These are phyloP conservation scores for Blastobotrys americana DNA, from an alignment of 805 yeast genomes.

Conservation along the genomic window DNA sequence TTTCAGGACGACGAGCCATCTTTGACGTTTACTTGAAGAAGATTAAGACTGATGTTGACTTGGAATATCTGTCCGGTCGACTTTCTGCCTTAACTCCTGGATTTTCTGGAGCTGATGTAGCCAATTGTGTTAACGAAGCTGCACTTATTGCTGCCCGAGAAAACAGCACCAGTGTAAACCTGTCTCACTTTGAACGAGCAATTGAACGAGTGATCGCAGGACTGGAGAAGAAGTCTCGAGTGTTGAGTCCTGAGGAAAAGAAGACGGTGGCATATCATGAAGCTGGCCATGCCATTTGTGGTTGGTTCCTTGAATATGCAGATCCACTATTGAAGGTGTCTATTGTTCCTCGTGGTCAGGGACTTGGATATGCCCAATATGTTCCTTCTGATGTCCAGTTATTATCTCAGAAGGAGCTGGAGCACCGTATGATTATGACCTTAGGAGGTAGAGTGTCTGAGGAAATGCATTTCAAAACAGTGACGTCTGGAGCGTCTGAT, in stretches of 20 bases:
- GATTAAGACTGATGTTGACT: slow-evolving; percentile 50
- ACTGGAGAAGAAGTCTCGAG: slow-evolving; percentile 78
- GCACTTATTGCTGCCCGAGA: slow-evolving; percentile 93
- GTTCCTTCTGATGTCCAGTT: slow-evolving; percentile 88
- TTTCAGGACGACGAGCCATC: slow-evolving; percentile 90
- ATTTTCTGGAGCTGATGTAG: slow-evolving; percentile 96
- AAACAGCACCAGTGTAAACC: slow-evolving; percentile 59
- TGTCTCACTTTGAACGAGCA: slow-evolving; percentile 86
- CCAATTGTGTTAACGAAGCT: slow-evolving; percentile 95
- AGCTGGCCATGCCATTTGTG: slow-evolving; percentile 98
- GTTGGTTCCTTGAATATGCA: slow-evolving; percentile 88
- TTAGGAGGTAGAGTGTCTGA: slow-evolving; percentile 96
- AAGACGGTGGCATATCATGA: slow-evolving; percentile 93
- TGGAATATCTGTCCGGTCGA: slow-evolving; percentile 65
- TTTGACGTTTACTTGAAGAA: slow-evolving; percentile 78
- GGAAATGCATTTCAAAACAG: slow-evolving; percentile 84
- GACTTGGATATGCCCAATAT: slow-evolving; percentile 95
- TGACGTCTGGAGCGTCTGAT: slow-evolving; percentile 93
- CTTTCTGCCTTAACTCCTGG: slow-evolving; percentile 97
- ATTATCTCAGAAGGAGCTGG: slow-evolving; percentile 66
- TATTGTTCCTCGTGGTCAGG: slow-evolving; percentile 94
- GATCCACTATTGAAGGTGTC: slow-evolving; percentile 94
- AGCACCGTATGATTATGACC: slow-evolving; percentile 92
- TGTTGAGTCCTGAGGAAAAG: slow-evolving; percentile 80
- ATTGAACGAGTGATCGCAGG: slow-evolving; percentile 98